Conservation (phyloP, 371 early-diverging fungal species). For the Mucor racemosus region DNA sequence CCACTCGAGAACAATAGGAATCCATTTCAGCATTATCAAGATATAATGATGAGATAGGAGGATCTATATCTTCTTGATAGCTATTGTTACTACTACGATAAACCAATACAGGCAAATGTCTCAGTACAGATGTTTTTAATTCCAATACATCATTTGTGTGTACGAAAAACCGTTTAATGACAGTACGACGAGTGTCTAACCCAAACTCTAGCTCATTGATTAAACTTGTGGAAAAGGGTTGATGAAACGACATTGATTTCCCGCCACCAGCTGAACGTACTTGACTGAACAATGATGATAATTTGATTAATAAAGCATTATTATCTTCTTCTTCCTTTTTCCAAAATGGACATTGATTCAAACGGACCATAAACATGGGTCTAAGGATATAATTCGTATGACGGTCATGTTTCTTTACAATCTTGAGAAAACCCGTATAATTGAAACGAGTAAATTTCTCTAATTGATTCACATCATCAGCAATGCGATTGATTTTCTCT, state of each 20-base stretch:
- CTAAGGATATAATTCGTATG: conserved; percentile 85
- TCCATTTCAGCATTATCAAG: conserved; percentile 93
- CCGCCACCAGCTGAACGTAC: conserved; percentile 80
- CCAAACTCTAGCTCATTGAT: neutral
- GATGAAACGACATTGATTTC: conserved; percentile 45
- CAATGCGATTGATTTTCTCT: conserved; percentile 81
- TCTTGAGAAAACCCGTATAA: conserved; percentile 96
- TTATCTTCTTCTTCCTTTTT: conserved; percentile 92
- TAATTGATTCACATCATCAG: conserved; percentile 89
- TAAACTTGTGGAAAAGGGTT: conserved; percentile 9
- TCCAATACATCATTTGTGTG: conserved; percentile 98
- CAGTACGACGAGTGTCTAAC: conserved; percentile 21
- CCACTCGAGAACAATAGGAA: conserved; percentile 90
- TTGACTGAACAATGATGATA: conserved; percentile 88
- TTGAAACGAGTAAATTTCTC: conserved; percentile 94
- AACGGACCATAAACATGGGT: conserved; percentile 85
- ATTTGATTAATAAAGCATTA: conserved; percentile 85
- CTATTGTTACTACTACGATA: conserved; percentile 72
- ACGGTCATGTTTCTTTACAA: conserved; percentile 98
- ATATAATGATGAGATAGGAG: conserved; percentile 96
- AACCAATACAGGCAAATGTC: conserved; percentile 95
- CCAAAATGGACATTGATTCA: conserved; percentile 89
- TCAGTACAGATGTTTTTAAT: conserved; percentile 91
- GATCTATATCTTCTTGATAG: conserved; percentile 71
- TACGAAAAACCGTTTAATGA: conserved; percentile 91